Conservation (phyloP, 2,329 filamentous ascomycete genomes). For the Xylaria sp. region DNA sequence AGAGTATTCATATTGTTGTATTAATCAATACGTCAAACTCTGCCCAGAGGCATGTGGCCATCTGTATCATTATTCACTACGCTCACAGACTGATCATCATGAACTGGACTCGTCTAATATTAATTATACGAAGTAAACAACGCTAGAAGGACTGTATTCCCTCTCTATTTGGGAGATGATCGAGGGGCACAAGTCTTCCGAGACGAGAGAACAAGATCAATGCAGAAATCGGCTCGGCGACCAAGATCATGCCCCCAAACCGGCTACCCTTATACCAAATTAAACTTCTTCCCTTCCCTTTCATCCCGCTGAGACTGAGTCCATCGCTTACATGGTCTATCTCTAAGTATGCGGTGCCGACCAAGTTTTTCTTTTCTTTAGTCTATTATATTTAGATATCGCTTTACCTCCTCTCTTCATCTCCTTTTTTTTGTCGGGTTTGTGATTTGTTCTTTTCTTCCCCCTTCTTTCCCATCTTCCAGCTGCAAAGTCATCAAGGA, state of each 20-base stretch:
- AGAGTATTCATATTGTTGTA: not conserved
- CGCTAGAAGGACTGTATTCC: constrained; percentile 9
- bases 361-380: not conserved
- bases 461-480: not conserved
- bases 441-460: too few species aligned
- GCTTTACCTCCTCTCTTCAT: not conserved
- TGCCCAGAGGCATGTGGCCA: too few species aligned
- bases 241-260: not conserved
- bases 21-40: not conserved
- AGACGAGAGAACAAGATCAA: not conserved
- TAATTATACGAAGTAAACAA: not conserved
- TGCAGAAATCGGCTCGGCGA: constrained; percentile 2
- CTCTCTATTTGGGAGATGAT: too few species aligned
- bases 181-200: not conserved
- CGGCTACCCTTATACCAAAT: constrained; percentile 4
- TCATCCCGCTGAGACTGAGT: not conserved
- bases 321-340: not conserved
- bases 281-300: not conserved
- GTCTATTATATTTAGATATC: not conserved
- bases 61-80: too few species aligned
- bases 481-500: not conserved
- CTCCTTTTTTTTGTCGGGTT: not conserved
- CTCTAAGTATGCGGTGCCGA: not conserved
- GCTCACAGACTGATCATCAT: not conserved
- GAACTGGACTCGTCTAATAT: too few species aligned